Conservation (phyloP, 768 basidiomycete species). For the Lactarius psammicola region DNA sequence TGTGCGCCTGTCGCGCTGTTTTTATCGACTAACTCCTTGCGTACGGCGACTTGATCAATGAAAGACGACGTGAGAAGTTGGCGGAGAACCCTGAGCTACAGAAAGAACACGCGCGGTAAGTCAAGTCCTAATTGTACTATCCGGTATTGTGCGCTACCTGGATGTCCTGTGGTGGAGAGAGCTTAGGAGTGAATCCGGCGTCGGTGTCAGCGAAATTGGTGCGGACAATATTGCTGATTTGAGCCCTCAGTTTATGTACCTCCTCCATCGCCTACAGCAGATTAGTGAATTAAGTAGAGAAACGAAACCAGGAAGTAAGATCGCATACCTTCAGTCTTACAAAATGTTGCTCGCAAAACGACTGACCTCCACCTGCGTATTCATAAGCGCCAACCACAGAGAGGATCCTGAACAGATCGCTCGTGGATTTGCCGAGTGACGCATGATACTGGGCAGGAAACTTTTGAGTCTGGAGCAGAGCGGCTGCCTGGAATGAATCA, state of each 20-base stretch:
- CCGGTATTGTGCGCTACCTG: slow-evolving; percentile 56
- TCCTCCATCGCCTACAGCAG: slow-evolving; percentile 89
- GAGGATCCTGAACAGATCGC: slow-evolving; percentile 84
- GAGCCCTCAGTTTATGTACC: slow-evolving; percentile 90
- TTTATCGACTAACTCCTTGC: slow-evolving; percentile 76
- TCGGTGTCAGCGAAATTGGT: slow-evolving; percentile 69
- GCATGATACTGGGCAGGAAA: slow-evolving; percentile 61
- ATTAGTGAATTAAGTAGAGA: background rate
- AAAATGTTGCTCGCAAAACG: slow-evolving; percentile 88
- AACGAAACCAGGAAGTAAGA: background rate
- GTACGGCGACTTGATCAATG: slow-evolving; percentile 92
- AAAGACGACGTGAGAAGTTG: slow-evolving; percentile 88
- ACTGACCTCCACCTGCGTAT: slow-evolving; percentile 74
- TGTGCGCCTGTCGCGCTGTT: slow-evolving; percentile 58
- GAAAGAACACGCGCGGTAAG: slow-evolving; percentile 2
- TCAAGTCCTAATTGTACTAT: background rate
- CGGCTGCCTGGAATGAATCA: slow-evolving; percentile 36
- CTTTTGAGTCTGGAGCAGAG: slow-evolving; percentile 2
- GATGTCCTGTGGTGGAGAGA: slow-evolving; percentile 71
- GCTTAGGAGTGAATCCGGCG: slow-evolving; percentile 57
- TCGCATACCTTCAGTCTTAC: slow-evolving; percentile 76
- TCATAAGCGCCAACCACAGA: slow-evolving; percentile 98
- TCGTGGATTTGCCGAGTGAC: slow-evolving; percentile 72
- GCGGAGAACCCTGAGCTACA: slow-evolving; percentile 81
- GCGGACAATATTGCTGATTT: slow-evolving; percentile 82